These are phyloP conservation scores for Eutrema heterophyllum DNA, from an alignment of 345 rosid genomes.

Conservation along the genomic window DNA sequence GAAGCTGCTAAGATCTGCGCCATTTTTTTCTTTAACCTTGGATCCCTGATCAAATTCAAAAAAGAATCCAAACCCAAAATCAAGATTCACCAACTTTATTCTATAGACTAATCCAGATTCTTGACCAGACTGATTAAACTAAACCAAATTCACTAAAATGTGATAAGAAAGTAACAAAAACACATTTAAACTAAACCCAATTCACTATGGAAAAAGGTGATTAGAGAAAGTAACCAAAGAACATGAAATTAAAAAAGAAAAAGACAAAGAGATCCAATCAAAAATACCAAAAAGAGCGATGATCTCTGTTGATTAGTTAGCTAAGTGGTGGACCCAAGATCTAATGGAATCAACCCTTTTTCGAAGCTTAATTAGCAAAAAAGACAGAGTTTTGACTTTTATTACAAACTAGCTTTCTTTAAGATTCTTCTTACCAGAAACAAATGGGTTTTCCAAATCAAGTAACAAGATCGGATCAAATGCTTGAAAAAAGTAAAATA, in stretches of 20 bases:
- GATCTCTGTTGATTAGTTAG: constrained; percentile 12
- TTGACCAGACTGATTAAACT: neutral
- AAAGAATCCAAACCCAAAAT: constrained; percentile 12
- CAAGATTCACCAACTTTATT: neutral
- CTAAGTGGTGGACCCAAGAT: constrained; percentile 27
- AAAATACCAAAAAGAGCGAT: constrained; percentile 21
- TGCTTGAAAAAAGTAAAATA: neutral
- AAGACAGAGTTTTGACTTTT: constrained; percentile 16
- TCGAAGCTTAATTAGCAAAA: constrained; percentile 5
- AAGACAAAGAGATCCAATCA: constrained; percentile 23
- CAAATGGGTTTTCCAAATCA: constrained; percentile 6
- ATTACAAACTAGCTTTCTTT: neutral
- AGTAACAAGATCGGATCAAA: constrained; percentile 13
- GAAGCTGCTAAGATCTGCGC: constrained; percentile 84
- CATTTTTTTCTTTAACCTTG: constrained; percentile 40
- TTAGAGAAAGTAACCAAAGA: neutral
- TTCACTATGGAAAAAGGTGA: neutral
- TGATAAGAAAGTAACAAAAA: neutral
- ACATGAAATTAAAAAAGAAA: neutral
- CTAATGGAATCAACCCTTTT: neutral
- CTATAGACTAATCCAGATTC: constrained; percentile 4
- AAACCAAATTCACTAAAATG: neutral
- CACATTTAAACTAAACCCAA: constrained; percentile 4
- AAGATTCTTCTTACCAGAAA: constrained; percentile 22
- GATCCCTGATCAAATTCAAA: constrained; percentile 26